phyloP scores from a whole-genome alignment of 257 asterid species.

The Solanum clarkiae region DNA sequence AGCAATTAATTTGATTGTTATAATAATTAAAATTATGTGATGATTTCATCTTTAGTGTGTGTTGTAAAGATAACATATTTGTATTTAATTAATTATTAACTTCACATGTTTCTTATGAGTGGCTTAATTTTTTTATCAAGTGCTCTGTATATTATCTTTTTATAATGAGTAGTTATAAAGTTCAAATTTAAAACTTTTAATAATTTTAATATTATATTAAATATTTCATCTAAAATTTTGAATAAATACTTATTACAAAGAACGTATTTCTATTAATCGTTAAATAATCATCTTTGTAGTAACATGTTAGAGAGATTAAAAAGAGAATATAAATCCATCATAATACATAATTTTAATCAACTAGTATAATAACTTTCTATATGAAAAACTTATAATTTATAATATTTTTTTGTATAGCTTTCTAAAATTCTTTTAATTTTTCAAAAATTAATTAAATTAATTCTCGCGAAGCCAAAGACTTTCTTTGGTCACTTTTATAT shows the following conservation, averaged over 20 bases:
- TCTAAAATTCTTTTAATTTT: too few species aligned
- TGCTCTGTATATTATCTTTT: too few species aligned
- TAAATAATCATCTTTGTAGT: background rate
- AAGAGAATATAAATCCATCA: background rate
- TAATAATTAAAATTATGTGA: background rate
- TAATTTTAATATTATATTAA: background rate
- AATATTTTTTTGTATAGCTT: too few species aligned
- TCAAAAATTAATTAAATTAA: too few species aligned
- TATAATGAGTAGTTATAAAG: background rate
- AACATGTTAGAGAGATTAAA: background rate
- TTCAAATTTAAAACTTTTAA: background rate
- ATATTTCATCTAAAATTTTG: too few species aligned
- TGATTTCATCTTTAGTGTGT: background rate
- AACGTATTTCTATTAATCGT: background rate
- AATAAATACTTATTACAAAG: too few species aligned
- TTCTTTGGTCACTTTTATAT: too few species aligned
- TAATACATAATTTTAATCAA: background rate
- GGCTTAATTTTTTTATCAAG: background rate
- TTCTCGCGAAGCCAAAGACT: background rate
- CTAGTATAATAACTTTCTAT: background rate
- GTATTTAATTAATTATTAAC: background rate
- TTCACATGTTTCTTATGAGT: rapidly evolving
- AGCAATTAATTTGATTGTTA: background rate
- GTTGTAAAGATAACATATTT: background rate
- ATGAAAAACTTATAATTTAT: too few species aligned